These are phyloP conservation scores for Russula dissimulans DNA, from an alignment of 768 basidiomycete species.

Conservation along the genomic window DNA sequence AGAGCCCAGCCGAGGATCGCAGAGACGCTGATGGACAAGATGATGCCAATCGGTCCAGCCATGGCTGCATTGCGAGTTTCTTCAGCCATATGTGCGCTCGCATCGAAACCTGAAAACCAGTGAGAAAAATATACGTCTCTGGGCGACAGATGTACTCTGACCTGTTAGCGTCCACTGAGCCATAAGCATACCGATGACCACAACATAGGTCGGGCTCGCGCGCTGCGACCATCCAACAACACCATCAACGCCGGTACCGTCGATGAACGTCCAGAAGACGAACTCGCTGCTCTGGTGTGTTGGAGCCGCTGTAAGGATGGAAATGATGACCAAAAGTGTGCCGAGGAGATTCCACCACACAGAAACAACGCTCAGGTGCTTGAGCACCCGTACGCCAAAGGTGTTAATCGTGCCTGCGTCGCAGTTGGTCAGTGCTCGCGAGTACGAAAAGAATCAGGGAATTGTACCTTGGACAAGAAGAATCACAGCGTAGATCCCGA, in stretches of 20 bases:
- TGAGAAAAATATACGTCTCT: background rate
- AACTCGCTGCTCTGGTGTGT: conserved; percentile 57
- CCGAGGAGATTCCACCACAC: conserved; percentile 70
- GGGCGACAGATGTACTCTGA: conserved; percentile 20
- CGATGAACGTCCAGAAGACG: conserved; percentile 63
- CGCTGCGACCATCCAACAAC: conserved; percentile 56
- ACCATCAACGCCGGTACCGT: conserved; percentile 47
- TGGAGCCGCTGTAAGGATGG: conserved; percentile 63
- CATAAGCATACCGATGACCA: conserved; percentile 61
- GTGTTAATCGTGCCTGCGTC: conserved; percentile 54
- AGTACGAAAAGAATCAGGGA: background rate
- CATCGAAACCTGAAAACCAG: conserved; percentile 50
- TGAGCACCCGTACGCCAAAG: conserved; percentile 57
- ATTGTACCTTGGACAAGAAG: conserved; percentile 47
- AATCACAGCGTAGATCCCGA: conserved; percentile 63
- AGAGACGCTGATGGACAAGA: conserved; percentile 64
- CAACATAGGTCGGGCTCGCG: conserved; percentile 62
- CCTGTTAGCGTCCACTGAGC: conserved; percentile 72
- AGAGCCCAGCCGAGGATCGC: conserved; percentile 71
- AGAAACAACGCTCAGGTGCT: conserved; percentile 61
- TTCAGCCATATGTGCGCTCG: conserved; percentile 69
- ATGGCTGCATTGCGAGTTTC: conserved; percentile 56
- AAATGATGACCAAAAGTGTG: conserved; percentile 60
- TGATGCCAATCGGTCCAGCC: conserved; percentile 57
- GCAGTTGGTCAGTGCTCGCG: background rate